Conservation (phyloP, 331 rosid species). For the Erythrophleum ivorense region DNA sequence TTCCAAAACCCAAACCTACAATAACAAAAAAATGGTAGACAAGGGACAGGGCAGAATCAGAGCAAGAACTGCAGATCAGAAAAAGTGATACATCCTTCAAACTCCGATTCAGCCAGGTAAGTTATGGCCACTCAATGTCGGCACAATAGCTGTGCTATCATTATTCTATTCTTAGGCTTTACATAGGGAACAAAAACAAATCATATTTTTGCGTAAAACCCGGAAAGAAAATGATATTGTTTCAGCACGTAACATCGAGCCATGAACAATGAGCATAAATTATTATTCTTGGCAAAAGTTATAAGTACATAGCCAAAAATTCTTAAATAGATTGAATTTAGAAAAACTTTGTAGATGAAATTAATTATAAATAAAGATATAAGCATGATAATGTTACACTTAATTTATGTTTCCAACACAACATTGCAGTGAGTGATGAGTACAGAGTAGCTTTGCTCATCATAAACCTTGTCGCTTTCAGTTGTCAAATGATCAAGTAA, state of each 20-base stretch:
- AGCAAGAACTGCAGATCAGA: slow-evolving; percentile 36
- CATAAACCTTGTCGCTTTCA: slow-evolving; percentile 5
- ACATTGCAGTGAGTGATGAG: background rate
- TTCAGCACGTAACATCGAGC: slow-evolving; percentile 45
- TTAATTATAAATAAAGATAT: too few relatives aligned
- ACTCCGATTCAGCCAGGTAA: slow-evolving; percentile 32
- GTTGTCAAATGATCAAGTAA: slow-evolving; percentile 36
- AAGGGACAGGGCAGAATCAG: slow-evolving; percentile 15
- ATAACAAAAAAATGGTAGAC: background rate
- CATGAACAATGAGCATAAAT: slow-evolving; percentile 38
- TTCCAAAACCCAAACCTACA: slow-evolving; percentile 33
- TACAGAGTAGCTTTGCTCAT: background rate
- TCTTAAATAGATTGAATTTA: too few relatives aligned
- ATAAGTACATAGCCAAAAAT: too few relatives aligned
- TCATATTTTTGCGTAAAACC: slow-evolving; percentile 27
- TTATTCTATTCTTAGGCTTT: slow-evolving; percentile 35
- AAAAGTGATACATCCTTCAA: background rate
- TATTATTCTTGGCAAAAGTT: background rate
- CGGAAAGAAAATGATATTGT: slow-evolving; percentile 33
- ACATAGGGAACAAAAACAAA: background rate
- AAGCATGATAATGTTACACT: too few relatives aligned
- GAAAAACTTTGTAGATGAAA: background rate
- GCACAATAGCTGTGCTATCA: slow-evolving; percentile 23
- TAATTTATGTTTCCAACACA: background rate
- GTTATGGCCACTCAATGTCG: background rate